phyloP scores from a whole-genome alignment of 495 filamentous ascomycete species.

The Tuber microsphaerosporum region DNA sequence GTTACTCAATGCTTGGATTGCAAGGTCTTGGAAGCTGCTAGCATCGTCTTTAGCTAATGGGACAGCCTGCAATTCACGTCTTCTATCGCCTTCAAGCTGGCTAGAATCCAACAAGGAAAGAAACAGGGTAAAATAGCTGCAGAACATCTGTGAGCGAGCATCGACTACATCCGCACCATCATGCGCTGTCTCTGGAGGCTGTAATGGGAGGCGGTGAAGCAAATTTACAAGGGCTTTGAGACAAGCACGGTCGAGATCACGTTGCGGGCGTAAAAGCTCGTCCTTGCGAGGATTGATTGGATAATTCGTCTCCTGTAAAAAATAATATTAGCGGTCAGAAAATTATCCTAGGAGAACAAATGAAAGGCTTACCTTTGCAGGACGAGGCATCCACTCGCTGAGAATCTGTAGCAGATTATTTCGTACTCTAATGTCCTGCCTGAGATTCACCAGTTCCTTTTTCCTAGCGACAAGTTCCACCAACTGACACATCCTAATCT shows the following conservation, averaged over 20 bases:
- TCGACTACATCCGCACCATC: conserved; percentile 55
- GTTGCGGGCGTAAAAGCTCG: conserved; percentile 52
- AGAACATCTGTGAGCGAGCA: conserved; percentile 59
- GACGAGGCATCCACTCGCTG: conserved; percentile 57
- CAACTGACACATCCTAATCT: conserved; percentile 60
- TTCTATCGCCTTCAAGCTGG: conserved; percentile 45
- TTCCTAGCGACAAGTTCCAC: conserved; percentile 58
- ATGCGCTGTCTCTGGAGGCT: conserved; percentile 55
- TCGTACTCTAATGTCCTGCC: conserved; percentile 58
- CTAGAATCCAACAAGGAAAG: conserved; percentile 56
- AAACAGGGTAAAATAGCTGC: conserved; percentile 60
- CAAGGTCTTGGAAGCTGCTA: conserved; percentile 51
- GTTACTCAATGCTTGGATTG: conserved; percentile 59
- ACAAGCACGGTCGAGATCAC: conserved; percentile 57
- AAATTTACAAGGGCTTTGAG: conserved; percentile 55
- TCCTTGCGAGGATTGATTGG: conserved; percentile 41
- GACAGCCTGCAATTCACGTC: conserved; percentile 43
- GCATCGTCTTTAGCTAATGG: conserved; percentile 46
- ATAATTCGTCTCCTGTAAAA: conserved; percentile 1
- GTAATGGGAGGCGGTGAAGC: conserved; percentile 57
- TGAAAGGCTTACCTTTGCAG: conserved; percentile 45
- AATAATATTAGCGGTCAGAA: not conserved
- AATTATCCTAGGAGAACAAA: not conserved
- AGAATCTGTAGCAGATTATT: conserved; percentile 60
- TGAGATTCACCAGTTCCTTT: conserved; percentile 59